Evolutionary conservation across 805 yeast genomes (phyloP).

Genomic region (Metschnikowia hibisci): DNA sequence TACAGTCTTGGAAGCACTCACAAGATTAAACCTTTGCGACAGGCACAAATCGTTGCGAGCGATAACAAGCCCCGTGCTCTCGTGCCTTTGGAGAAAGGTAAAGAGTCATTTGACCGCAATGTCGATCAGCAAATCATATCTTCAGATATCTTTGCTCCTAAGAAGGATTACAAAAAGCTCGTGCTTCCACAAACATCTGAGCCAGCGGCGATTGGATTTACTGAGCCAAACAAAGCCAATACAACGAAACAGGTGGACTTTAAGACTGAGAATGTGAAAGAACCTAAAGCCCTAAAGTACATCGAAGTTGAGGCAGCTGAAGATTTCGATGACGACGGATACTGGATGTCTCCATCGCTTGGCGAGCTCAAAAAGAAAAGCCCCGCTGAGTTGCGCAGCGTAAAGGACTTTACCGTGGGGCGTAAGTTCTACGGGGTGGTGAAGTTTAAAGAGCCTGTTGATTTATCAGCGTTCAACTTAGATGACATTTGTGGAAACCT

Average conservation of each 20-base stretch:
- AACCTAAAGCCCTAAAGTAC: slow-evolving; percentile 3
- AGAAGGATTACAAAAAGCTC: slow-evolving; percentile 49
- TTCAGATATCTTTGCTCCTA: slow-evolving; percentile 69
- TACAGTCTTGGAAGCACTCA: slow-evolving; percentile 56
- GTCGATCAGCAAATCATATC: slow-evolving; percentile 68
- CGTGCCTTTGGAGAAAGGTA: background rate
- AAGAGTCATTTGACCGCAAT: slow-evolving; percentile 11
- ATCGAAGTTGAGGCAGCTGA: slow-evolving; percentile 20
- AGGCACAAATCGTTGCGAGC: slow-evolving; percentile 11
- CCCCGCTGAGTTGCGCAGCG: slow-evolving; percentile 58
- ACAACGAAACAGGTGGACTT: slow-evolving; percentile 32
- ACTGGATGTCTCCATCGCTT: slow-evolving; percentile 81
- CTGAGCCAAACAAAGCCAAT: slow-evolving; percentile 11
- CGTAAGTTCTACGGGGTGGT: slow-evolving; percentile 73
- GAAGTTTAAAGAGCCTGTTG: slow-evolving; percentile 78
- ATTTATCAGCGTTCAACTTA: slow-evolving; percentile 61
- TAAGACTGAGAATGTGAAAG: slow-evolving; percentile 14
- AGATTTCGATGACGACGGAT: slow-evolving; percentile 64
- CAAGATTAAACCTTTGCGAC: slow-evolving; percentile 54
- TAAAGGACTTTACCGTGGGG: slow-evolving; percentile 70
- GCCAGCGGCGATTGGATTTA: background rate
- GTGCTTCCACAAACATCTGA: slow-evolving; percentile 32
- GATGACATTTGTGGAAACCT: slow-evolving; percentile 64
- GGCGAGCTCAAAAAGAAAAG: slow-evolving; percentile 57
- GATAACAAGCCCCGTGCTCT: background rate